Evolutionary conservation across 768 basidiomycete species (phyloP).

Genomic region (Amanita rimosa): DNA sequence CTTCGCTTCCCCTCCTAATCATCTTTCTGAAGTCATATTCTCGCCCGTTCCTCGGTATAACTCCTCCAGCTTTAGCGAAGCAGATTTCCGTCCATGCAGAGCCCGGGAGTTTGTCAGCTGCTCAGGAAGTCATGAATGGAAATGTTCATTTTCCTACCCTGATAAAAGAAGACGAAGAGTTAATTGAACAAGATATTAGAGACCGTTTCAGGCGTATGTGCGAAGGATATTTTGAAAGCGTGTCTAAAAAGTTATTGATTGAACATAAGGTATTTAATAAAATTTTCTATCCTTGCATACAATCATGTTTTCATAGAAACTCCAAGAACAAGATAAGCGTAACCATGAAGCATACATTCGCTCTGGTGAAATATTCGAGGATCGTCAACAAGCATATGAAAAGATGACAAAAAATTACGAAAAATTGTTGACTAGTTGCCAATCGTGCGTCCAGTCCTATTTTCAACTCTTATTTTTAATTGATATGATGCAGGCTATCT

Average conservation of each 20-base stretch:
- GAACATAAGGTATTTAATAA: conserved; percentile 63
- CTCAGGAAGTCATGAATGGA: conserved; percentile 16
- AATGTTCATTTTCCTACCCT: conserved; percentile 27
- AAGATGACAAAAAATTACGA: conserved; percentile 97
- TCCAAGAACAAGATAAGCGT: conserved; percentile 93
- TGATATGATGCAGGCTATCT: conserved; percentile 50
- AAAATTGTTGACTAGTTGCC: conserved; percentile 79
- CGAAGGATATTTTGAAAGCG: conserved; percentile 85
- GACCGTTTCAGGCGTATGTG: conserved; percentile 90
- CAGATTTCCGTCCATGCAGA: conserved; percentile 48
- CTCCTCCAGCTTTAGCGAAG: conserved; percentile 37
- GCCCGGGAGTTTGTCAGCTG: conserved; percentile 40
- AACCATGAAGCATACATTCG: conserved; percentile 99
- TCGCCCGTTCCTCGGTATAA: conserved; percentile 77
- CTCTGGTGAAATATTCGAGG: conserved; percentile 98
- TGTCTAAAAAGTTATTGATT: conserved; percentile 83
- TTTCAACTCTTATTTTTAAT: conserved; percentile 8
- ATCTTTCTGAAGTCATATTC: conserved; percentile 93
- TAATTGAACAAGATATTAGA: conserved; percentile 78
- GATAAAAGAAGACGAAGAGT: conserved; percentile 48
- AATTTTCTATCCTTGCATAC: neutral
- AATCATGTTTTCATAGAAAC: conserved; percentile 37
- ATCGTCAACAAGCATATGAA: conserved; percentile 97
- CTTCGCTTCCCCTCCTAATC: conserved; percentile 81
- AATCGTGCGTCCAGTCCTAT: conserved; percentile 44